Base-by-base conservation (phyloP, 2,329 filamentous ascomycete genomes). In the Colletotrichum zoysiae region DNA sequence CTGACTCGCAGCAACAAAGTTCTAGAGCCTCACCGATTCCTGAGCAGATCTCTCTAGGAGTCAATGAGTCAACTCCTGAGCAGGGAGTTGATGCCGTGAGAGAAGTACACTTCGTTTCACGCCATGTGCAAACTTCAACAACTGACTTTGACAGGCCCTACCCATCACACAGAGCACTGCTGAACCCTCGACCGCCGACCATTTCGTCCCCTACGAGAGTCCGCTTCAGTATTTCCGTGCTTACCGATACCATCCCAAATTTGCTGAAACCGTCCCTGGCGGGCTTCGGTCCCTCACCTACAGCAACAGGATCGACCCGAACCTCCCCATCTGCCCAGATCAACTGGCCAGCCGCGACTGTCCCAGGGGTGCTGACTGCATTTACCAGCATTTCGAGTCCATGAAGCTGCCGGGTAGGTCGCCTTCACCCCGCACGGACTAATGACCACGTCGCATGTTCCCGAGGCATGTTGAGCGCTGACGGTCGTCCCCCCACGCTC, bases 211-310 rank as follows among this genome's bases (percentile, higher is more conserved):
- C 2, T 99, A 99, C 82, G 87, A 93, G 78, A 97, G 94, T 78
- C 93, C 95, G 42, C 86, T 99, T 73, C 90, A 89, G 76, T 88
- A 89, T 76, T 98, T 98, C 81, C 94, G 91, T 80, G 92, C 93
- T 48, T 99, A 93, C 82, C 94, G 95, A 76, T 98, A 95, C 79
- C 95, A 98, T 79, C 93, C 94, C 42, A 86, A 89, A 63, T 98
- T 91, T 82, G 84, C 86, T 75, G 81, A 92, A 61, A 85, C 89
- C 68, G 90, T 97, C 69, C 80, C 89, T 67, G 92, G 91, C 74
- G 95, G 95, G 55, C 92, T 95, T 78, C 91, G 92, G 79, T 98
- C 96, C 74, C 87, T 97, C 84, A 98, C 95, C 55, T 98, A 95
- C 84, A 98, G 94, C 83, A 93, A 97, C 82, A 92, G 91, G 76